Conservation (phyloP, 2,329 filamentous ascomycete species). For the Fusarium gaditjirri region DNA sequence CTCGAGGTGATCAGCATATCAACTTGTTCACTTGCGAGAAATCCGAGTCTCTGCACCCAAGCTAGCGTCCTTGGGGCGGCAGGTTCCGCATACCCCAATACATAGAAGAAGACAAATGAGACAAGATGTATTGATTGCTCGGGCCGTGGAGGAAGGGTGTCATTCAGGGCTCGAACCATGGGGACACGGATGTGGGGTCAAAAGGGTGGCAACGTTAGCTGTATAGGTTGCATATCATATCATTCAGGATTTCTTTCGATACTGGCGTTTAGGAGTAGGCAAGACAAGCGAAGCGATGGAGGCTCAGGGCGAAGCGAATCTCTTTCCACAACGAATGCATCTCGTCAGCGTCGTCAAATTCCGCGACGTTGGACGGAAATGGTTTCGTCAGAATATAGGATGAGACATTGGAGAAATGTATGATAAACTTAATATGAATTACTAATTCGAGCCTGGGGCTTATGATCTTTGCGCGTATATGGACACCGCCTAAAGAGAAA, state of each 20-base stretch:
- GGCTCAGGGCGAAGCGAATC: constrained; percentile 12
- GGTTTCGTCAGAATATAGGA: constrained; percentile 23
- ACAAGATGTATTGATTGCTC: constrained; percentile 7
- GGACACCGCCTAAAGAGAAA: not conserved
- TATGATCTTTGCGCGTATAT: not conserved
- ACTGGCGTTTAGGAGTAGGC: constrained; percentile 37
- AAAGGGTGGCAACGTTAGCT: constrained; percentile 23
- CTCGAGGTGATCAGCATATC: constrained; percentile 87
- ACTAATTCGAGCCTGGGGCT: constrained; percentile 1
- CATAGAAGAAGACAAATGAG: not conserved
- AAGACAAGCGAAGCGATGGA: constrained; percentile 34
- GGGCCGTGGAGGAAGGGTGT: not conserved
- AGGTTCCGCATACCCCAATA: constrained; percentile 29
- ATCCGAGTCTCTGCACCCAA: constrained; percentile 49
- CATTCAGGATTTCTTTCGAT: constrained; percentile 36
- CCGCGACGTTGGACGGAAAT: not conserved
- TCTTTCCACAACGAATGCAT: constrained; percentile 20
- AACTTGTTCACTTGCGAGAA: constrained; percentile 83
- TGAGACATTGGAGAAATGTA: constrained; percentile 17
- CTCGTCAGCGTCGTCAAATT: constrained; percentile 11
- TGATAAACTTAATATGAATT: constrained; percentile 34
- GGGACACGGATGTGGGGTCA: constrained; percentile 19
- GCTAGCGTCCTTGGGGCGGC: constrained; percentile 43
- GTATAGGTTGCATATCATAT: constrained; percentile 42
- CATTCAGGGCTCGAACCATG: not conserved